phyloP scores from a whole-genome alignment of 2,329 filamentous ascomycete genomes.

The Tolypocladium cylindrosporum region DNA sequence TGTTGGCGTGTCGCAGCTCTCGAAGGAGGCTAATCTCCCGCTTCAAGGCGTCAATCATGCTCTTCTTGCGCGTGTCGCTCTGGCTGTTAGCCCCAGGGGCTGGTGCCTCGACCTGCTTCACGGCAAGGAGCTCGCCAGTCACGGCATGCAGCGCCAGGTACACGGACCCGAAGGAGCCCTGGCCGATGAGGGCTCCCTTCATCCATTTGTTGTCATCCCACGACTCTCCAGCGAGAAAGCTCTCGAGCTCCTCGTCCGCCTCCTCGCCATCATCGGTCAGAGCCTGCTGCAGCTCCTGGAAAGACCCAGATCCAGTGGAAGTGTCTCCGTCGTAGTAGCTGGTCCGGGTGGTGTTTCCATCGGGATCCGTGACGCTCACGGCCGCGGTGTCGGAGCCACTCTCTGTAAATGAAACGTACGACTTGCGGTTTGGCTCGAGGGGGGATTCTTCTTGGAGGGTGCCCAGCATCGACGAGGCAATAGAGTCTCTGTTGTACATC shows the following conservation, averaged over 20 bases:
- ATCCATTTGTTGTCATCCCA: slow-evolving; percentile 99
- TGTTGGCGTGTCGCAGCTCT: slow-evolving; percentile 91
- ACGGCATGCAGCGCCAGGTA: slow-evolving; percentile 92
- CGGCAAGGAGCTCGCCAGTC: slow-evolving; percentile 92
- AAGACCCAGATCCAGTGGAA: slow-evolving; percentile 60
- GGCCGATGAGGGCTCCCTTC: slow-evolving; percentile 94
- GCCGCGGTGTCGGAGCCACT: slow-evolving; percentile 60
- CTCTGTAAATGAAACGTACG: slow-evolving; percentile 82
- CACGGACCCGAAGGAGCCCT: slow-evolving; percentile 92
- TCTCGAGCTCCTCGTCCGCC: slow-evolving; percentile 76
- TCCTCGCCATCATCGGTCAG: slow-evolving; percentile 88
- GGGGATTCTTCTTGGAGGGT: slow-evolving; percentile 86
- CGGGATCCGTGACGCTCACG: slow-evolving; percentile 69
- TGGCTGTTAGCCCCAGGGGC: slow-evolving; percentile 67
- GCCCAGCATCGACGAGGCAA: slow-evolving; percentile 80
- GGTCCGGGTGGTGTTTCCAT: slow-evolving; percentile 57
- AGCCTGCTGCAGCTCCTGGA: slow-evolving; percentile 77
- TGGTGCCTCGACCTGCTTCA: slow-evolving; percentile 94
- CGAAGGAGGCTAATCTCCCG: slow-evolving; percentile 91
- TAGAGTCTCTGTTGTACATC: slow-evolving; percentile 65
- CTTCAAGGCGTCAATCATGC: slow-evolving; percentile 95
- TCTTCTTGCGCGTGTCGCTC: slow-evolving; percentile 85
- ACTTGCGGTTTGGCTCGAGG: slow-evolving; percentile 81
- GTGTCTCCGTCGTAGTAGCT: slow-evolving; percentile 81
- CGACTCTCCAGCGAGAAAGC: slow-evolving; percentile 84